phyloP scores from a whole-genome alignment of 1,284 basidiomycete genomes.

The Ustilago xerochloae region DNA sequence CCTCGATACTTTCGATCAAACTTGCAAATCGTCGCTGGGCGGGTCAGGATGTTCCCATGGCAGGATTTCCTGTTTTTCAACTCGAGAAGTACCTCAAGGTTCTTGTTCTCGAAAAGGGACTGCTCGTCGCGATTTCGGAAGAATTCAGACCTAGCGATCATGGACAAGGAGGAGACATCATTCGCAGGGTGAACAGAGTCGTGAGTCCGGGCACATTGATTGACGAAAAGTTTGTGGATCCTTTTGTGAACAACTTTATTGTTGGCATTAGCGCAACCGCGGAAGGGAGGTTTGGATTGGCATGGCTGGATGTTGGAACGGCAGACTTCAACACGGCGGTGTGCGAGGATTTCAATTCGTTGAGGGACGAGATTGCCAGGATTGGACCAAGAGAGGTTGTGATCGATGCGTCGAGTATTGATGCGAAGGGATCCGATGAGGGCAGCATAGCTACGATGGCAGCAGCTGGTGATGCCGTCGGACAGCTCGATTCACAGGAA shows the following conservation, averaged over 20 bases:
- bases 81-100: conserved; percentile 66
- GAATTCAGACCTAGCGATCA: conserved; percentile 46
- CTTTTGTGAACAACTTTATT: conserved; percentile 64
- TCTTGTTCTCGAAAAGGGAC: conserved; percentile 59
- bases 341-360: conserved; percentile 43
- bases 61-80: conserved; percentile 64
- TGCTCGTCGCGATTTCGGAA: conserved; percentile 64
- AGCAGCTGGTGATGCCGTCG: neutral
- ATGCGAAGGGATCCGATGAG: conserved; percentile 1
- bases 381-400: conserved; percentile 61
- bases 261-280: conserved; percentile 31
- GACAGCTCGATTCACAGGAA: no score
- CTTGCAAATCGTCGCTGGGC: conserved; percentile 59
- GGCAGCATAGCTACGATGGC: neutral
- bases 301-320: conserved; percentile 67
- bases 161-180: conserved; percentile 35
- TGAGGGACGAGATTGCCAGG: conserved; percentile 64
- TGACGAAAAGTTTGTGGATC: conserved; percentile 66
- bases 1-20: conserved; percentile 59
- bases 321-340: conserved; percentile 59
- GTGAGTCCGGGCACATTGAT: conserved; percentile 65
- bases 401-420: conserved; percentile 23
- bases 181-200: conserved; percentile 58
- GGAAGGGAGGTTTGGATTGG: conserved; percentile 49
- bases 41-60: conserved; percentile 61